Conservation (phyloP, 1,139 yeast genomes). For the Geotrichum fermentans region DNA sequence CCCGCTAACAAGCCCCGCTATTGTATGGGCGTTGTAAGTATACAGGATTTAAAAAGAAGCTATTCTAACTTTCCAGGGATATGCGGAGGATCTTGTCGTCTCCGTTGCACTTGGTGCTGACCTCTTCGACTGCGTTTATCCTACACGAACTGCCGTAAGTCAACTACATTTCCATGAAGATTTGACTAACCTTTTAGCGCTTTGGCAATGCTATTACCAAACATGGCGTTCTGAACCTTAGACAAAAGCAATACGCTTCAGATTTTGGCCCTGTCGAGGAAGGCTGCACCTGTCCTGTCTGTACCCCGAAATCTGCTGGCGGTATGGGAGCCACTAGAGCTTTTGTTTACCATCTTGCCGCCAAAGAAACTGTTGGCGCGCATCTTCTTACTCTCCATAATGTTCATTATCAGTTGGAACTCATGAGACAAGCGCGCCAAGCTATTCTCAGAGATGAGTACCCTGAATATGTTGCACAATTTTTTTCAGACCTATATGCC, state of each 20-base stretch:
- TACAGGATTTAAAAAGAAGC: background rate
- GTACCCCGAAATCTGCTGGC: conserved; percentile 34
- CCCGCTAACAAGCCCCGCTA: conserved; percentile 44
- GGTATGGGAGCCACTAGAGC: conserved; percentile 42
- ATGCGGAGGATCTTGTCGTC: conserved; percentile 45
- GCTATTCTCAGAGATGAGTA: conserved; percentile 41
- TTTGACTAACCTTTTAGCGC: conserved; percentile 24
- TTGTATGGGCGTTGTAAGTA: conserved; percentile 42
- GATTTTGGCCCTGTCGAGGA: conserved; percentile 40
- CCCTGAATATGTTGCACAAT: conserved; percentile 38
- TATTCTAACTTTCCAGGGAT: conserved; percentile 31
- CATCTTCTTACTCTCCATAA: conserved; percentile 44
- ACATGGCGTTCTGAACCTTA: conserved; percentile 38
- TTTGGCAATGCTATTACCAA: conserved; percentile 45
- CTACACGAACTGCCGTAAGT: conserved; percentile 42
- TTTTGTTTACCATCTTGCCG: conserved; percentile 37
- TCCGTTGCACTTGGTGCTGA: conserved; percentile 46
- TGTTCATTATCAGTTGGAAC: conserved; percentile 42
- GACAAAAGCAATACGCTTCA: conserved; percentile 35
- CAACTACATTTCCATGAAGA: background rate
- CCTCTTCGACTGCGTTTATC: conserved; percentile 45
- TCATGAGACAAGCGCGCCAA: conserved; percentile 41
- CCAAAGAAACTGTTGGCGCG: conserved; percentile 44
- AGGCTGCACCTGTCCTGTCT: conserved; percentile 43
- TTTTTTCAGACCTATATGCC: conserved; percentile 36